A percentile compares a stretch with the other conserved stretches of the same genome.
phyloP scores from a whole-genome alignment of 164 flowering plant genomes.

The Warburgia ugandensis region DNA sequence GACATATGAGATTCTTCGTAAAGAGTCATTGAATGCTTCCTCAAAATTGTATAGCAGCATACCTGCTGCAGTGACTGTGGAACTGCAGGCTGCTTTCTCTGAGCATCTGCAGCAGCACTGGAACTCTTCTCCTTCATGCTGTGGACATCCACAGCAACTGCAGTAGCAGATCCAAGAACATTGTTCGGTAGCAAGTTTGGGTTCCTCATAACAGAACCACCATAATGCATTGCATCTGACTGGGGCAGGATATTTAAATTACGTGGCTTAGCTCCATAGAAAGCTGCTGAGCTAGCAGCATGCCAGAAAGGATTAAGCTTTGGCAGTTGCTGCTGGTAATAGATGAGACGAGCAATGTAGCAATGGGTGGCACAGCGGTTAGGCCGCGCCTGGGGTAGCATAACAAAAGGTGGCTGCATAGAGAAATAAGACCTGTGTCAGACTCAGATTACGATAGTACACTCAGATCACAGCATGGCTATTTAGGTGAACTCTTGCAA shows the following conservation, averaged over 20 bases:
- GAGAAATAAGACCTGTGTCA: too few species aligned
- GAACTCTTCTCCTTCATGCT: slow-evolving; percentile 15
- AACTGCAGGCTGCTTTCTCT: slow-evolving; percentile 21
- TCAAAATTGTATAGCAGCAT: neutral
- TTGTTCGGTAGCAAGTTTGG: slow-evolving; percentile 7
- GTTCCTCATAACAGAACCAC: slow-evolving; percentile 15
- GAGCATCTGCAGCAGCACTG: slow-evolving; percentile 11
- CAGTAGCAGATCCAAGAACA: slow-evolving; percentile 3
- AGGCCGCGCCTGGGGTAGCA: slow-evolving; percentile 28
- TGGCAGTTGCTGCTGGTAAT: slow-evolving; percentile 27
- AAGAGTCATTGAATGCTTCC: too few species aligned
- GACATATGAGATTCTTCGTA: too few species aligned
- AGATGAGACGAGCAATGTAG: slow-evolving; percentile 39
- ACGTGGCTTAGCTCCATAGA: slow-evolving; percentile 14
- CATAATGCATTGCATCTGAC: slow-evolving; percentile 15
- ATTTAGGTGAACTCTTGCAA: too few species aligned
- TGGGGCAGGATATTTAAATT: slow-evolving; percentile 14
- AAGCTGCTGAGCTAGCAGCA: slow-evolving; percentile 22
- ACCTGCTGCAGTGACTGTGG: slow-evolving; percentile 24
- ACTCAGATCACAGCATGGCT: too few species aligned
- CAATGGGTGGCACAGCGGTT: slow-evolving; percentile 43
- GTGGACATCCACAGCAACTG: slow-evolving; percentile 3
- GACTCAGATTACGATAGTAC: too few species aligned
- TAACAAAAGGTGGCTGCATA: slow-evolving; percentile 25
- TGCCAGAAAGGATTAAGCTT: slow-evolving; percentile 23